Evolutionary conservation across 2,329 filamentous ascomycete genomes (phyloP).

Genomic region (Dothistroma septosporum): DNA sequence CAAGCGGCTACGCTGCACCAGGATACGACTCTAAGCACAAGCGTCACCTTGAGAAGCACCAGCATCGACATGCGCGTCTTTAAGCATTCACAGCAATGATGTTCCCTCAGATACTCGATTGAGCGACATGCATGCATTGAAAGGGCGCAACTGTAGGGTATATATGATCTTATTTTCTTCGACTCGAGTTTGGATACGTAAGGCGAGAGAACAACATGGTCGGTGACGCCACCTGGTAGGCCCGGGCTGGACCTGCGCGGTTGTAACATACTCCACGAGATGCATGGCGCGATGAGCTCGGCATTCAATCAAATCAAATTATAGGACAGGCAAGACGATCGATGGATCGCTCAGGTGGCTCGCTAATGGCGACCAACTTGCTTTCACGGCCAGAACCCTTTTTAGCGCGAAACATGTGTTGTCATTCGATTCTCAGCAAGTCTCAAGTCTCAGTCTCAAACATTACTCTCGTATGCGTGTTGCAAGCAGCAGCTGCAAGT

Average conservation of each 20-base stretch:
- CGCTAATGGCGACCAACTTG: not conserved
- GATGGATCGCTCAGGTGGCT: not conserved
- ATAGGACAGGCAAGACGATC: not conserved
- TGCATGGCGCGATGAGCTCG: constrained; percentile 3
- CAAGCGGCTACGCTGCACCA: constrained; percentile 15
- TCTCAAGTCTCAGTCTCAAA: not conserved
- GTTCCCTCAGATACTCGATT: not conserved
- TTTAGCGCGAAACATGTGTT: constrained; percentile 3
- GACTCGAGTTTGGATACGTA: constrained; percentile 1
- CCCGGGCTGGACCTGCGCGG: constrained; percentile 7
- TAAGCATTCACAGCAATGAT: not conserved
- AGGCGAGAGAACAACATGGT: not conserved
- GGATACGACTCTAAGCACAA: constrained; percentile 21
- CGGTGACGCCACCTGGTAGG: constrained; percentile 1
- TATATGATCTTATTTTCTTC: not conserved
- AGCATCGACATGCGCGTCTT: constrained; percentile 17
- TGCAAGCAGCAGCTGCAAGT: not conserved
- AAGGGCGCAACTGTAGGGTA: not conserved
- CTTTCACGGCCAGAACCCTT: constrained; percentile 1
- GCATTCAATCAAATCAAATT: not conserved
- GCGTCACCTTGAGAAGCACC: constrained; percentile 31
- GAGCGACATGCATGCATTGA: not conserved
- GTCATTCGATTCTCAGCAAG: not conserved
- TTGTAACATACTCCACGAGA: constrained; percentile 9
- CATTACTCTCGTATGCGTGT: not conserved